phyloP scores from a whole-genome alignment of 345 rosid genomes.

The Rhodamnia argentea region DNA sequence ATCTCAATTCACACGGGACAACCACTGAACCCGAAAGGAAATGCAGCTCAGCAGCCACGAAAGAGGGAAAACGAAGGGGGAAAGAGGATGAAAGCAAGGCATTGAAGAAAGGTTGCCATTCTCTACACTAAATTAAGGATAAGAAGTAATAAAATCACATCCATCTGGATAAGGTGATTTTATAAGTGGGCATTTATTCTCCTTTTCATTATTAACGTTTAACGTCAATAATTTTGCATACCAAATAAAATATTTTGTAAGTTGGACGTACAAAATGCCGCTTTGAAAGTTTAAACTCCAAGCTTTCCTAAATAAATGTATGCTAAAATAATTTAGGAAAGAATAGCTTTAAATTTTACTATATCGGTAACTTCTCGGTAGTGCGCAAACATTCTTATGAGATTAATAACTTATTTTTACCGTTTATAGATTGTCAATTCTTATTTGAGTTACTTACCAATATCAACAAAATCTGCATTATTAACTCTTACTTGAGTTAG shows the following conservation, averaged over 20 bases:
- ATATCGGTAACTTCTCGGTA: background rate
- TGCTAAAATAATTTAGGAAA: background rate
- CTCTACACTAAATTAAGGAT: no score
- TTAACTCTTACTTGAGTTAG: no score
- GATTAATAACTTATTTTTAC: background rate
- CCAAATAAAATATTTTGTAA: background rate
- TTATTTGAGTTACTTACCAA: background rate
- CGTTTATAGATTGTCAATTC: background rate
- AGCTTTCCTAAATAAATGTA: background rate
- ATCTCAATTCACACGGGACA: background rate
- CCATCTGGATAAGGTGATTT: background rate
- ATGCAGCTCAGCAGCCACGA: background rate
- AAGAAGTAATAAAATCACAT: no score
- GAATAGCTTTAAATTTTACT: background rate
- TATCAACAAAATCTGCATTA: no score
- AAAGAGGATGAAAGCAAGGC: background rate
- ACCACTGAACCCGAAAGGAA: background rate
- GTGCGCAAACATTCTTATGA: background rate
- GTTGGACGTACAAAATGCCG: background rate
- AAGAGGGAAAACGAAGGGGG: background rate
- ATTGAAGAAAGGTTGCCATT: background rate
- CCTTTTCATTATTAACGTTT: background rate
- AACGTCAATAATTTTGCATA: background rate
- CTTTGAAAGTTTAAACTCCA: background rate
- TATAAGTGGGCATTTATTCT: background rate